phyloP scores from a whole-genome alignment of 495 filamentous ascomycete genomes.

The Aspergillus avenaceus region DNA sequence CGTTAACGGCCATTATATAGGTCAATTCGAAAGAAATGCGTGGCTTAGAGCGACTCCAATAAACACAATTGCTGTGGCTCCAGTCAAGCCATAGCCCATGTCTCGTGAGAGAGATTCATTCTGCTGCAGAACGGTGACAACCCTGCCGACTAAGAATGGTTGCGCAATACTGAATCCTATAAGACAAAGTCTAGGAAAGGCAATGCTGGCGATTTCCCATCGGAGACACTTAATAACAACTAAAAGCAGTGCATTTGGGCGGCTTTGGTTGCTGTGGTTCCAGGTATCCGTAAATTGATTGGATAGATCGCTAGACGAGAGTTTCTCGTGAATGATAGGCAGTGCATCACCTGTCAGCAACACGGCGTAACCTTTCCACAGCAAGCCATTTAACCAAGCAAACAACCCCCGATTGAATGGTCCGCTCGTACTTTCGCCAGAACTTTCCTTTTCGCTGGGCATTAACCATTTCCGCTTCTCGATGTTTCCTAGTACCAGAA shows the following conservation, averaged over 20 bases:
- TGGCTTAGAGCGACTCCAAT: constrained; percentile 45
- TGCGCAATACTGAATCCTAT: constrained; percentile 55
- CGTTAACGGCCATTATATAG: constrained; percentile 11
- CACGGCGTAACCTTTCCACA: constrained; percentile 34
- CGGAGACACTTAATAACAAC: constrained; percentile 27
- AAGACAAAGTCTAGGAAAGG: constrained; percentile 44
- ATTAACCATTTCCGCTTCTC: constrained; percentile 33
- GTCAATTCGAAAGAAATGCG: not conserved
- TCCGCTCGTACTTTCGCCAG: constrained; percentile 48
- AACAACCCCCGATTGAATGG: constrained; percentile 43
- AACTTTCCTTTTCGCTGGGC: constrained; percentile 24
- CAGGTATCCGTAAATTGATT: not conserved
- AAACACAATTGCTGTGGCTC: constrained; percentile 51
- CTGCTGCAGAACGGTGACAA: constrained; percentile 30
- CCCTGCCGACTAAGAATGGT: constrained; percentile 52
- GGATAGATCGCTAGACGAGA: constrained; percentile 12
- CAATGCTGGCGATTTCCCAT: constrained; percentile 33
- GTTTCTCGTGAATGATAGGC: constrained; percentile 28
- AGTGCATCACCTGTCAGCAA: constrained; percentile 35
- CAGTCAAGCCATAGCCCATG: constrained; percentile 54
- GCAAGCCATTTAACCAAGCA: constrained; percentile 48
- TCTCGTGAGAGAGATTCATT: constrained; percentile 12
- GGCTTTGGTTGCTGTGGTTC: constrained; percentile 21
- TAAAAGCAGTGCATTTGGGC: constrained; percentile 25
- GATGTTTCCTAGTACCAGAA: constrained; percentile 40